Conservation (phyloP, 352 stramenopile genomes). For the Pythium oligandrum region DNA sequence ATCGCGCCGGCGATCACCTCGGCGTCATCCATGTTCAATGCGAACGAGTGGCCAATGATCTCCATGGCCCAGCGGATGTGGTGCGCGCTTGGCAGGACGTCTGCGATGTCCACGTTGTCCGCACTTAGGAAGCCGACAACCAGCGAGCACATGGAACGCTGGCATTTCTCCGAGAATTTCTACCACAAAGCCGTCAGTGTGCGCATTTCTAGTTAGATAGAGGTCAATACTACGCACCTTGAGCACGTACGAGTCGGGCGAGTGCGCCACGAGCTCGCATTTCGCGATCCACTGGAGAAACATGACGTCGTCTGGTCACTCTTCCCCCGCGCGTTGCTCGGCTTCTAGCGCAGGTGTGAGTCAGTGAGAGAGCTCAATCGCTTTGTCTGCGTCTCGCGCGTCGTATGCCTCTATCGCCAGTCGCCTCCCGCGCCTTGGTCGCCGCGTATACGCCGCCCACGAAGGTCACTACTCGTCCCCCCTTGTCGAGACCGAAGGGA, state of each 20-base stretch:
- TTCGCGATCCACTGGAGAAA: slow-evolving; percentile 87
- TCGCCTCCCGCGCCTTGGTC: not conserved
- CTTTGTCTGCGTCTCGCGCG: no score
- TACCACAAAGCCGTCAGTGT: slow-evolving; percentile 9
- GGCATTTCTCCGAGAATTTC: slow-evolving; percentile 88
- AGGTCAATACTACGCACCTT: slow-evolving; percentile 33
- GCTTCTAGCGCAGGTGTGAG: no score
- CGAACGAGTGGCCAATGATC: slow-evolving; percentile 79
- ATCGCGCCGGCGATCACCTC: slow-evolving; percentile 77
- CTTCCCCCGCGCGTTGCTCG: not conserved
- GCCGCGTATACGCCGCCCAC: not conserved
- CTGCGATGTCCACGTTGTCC: slow-evolving; percentile 38
- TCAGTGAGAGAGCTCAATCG: no score
- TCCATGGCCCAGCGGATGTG: slow-evolving; percentile 87
- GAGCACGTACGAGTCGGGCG: slow-evolving; percentile 71
- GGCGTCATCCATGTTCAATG: slow-evolving; percentile 79
- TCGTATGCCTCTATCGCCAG: no score
- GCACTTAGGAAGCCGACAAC: slow-evolving; percentile 63
- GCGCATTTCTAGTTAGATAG: not conserved
- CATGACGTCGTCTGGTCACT: slow-evolving; percentile 26
- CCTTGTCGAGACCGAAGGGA: no score
- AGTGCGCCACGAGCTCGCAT: slow-evolving; percentile 73
- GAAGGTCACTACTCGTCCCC: not conserved
- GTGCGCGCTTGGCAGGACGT: slow-evolving; percentile 58
- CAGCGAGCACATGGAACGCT: slow-evolving; percentile 81